Conservation (phyloP, 495 filamentous ascomycete genomes). For the Neurospora pannonica region DNA sequence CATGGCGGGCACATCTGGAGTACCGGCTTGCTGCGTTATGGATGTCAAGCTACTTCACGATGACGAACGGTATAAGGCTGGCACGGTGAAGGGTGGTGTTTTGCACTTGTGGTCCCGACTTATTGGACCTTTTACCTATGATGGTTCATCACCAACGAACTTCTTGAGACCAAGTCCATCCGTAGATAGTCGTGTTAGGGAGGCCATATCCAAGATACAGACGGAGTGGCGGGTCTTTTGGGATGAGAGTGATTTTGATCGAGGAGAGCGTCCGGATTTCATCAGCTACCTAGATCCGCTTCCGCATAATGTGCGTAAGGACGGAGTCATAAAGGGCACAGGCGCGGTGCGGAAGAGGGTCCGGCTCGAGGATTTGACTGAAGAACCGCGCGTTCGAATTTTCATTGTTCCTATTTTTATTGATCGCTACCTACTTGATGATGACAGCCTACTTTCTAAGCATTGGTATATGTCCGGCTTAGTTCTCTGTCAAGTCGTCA, state of each 20-base stretch:
- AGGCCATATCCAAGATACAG: too few species aligned
- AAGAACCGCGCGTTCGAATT: neutral
- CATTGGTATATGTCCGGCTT: neutral
- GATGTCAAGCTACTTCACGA: neutral
- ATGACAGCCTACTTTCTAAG: too few species aligned
- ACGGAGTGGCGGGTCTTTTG: too few species aligned
- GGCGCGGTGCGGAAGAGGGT: neutral
- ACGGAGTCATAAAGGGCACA: neutral
- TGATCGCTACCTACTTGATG: too few species aligned
- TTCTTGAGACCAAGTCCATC: neutral
- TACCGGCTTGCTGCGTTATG: neutral
- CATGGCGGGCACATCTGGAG: too few species aligned
- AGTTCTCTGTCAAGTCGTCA: neutral
- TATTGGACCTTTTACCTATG: neutral
- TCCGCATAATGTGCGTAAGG: neutral
- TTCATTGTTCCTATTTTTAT: neutral
- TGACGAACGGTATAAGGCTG: neutral
- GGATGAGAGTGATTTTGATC: too few species aligned
- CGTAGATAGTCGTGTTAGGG: neutral
- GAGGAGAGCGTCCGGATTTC: neutral
- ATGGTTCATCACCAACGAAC: rapidly evolving
- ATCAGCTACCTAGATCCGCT: neutral
- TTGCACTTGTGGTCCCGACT: neutral
- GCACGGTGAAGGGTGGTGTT: neutral
- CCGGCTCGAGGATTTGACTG: neutral